Evolutionary conservation across 1,284 basidiomycete genomes (phyloP), one percentile per base, ranked within the genome.

Genomic region (Schizophyllum amplum): DNA sequence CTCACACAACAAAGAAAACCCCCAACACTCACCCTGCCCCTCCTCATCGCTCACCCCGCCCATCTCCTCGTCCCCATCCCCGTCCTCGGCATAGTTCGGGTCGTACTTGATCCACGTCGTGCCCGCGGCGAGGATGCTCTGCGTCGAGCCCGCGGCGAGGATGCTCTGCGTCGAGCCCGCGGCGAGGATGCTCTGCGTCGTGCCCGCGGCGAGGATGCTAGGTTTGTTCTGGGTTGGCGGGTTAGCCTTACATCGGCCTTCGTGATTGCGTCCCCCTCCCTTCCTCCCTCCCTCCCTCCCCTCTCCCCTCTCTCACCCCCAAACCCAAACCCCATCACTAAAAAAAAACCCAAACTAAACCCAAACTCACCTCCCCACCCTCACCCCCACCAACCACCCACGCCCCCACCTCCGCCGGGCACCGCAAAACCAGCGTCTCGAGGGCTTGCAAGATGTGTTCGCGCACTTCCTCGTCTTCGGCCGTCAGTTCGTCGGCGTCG

Each of bases 81-180:
- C 84, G 33, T 81, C 87, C 23, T 81, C 84, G n/a, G 90, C 91
- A 65, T 96, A 97, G 66, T 98, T 98, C 88, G 97, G 96, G 68
- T 99, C 96, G 69, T 94, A 90, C 70, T 93, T 95, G 74, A 98
- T 89, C 62, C 86, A 87, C 61, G 86, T 80, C 33, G 81, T 81
- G 1, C 87, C 90, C 13, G 81, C 74, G 57, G 87, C 81, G 33
- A 42, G 33, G 33, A 42, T 42, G 13, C 13, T 42, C 6, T 79
- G 70, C 46, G 73, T 72, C 48, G 98, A 72, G 66, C 87, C 92
- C 0, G 87, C 78, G 0, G n/a, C n/a, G n/a, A n/a, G n/a, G n/a
- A n/a, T n/a, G n/a, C n/a, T n/a, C n/a, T n/a, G n/a, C n/a, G n/a
- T n/a, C n/a, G n/a, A n/a, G n/a, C n/a, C n/a, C n/a, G n/a, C n/a